phyloP scores from a whole-genome alignment of 345 rosid genomes.

The Trapa incisa region DNA sequence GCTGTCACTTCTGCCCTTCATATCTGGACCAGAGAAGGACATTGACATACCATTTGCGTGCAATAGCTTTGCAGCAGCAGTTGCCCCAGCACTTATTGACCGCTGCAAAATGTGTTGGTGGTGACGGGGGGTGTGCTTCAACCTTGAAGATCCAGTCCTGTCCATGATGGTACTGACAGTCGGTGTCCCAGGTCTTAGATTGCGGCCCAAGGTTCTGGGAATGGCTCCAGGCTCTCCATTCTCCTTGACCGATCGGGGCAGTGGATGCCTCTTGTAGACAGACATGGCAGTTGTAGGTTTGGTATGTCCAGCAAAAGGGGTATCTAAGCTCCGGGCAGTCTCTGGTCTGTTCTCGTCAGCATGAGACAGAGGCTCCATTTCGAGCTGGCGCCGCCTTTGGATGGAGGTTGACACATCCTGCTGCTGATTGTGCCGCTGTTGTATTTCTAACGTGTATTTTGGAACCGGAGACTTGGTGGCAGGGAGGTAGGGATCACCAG shows the following conservation, averaged over 20 bases:
- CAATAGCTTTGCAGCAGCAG: slow-evolving; percentile 63
- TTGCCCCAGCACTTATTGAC: slow-evolving; percentile 14
- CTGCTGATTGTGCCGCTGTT: slow-evolving; percentile 13
- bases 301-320: slow-evolving; percentile 18
- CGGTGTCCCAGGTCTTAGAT: slow-evolving; percentile 19
- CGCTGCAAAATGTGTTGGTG: slow-evolving; percentile 15
- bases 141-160: slow-evolving; percentile 18
- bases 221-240: slow-evolving; percentile 13
- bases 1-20: not conserved
- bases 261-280: slow-evolving; percentile 14
- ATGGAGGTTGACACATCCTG: slow-evolving; percentile 28
- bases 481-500: slow-evolving; percentile 29
- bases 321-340: slow-evolving; percentile 36
- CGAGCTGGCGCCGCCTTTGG: slow-evolving; percentile 42
- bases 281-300: slow-evolving; percentile 8
- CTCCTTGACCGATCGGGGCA: slow-evolving; percentile 26
- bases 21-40: slow-evolving; percentile 10
- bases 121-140: slow-evolving; percentile 8
- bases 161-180: slow-evolving; percentile 14
- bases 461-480: slow-evolving; percentile 26
- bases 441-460: not conserved
- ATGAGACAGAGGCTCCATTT: slow-evolving; percentile 14
- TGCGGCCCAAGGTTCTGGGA: slow-evolving; percentile 2
- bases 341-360: slow-evolving; percentile 38
- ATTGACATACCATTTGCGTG: slow-evolving; percentile 31